A percentile compares a stretch with the other conserved stretches of the same genome.
Evolutionary conservation across 305 asterid species (phyloP).

Genomic region (Caryopteris hybrid): DNA sequence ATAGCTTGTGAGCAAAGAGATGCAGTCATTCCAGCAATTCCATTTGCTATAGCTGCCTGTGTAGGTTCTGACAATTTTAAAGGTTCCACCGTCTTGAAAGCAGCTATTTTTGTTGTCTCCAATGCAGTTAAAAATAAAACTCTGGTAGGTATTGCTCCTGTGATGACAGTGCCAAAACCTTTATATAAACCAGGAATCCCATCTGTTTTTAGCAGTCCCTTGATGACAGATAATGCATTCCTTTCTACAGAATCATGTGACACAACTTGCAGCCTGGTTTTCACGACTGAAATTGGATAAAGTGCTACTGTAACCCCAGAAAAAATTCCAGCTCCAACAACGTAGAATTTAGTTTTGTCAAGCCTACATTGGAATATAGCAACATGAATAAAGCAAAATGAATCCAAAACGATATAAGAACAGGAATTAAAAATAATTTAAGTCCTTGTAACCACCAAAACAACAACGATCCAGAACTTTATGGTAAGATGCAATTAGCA

Average conservation of each 20-base stretch:
- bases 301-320: slow-evolving; percentile 85
- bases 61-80: slow-evolving; percentile 79
- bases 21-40: slow-evolving; percentile 91
- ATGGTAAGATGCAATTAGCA: background rate
- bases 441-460: background rate
- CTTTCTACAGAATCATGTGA: slow-evolving; percentile 59
- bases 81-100: slow-evolving; percentile 71
- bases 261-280: slow-evolving; percentile 92
- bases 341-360: slow-evolving; percentile 76
- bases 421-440: background rate
- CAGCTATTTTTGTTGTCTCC: slow-evolving; percentile 83
- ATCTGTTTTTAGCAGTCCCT: slow-evolving; percentile 65
- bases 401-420: slow-evolving; percentile 12
- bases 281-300: slow-evolving; percentile 91
- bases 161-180: slow-evolving; percentile 94
- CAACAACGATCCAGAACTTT: background rate
- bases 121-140: slow-evolving; percentile 88
- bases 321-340: slow-evolving; percentile 95
- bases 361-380: slow-evolving; percentile 53
- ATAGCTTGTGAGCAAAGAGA: slow-evolving; percentile 88
- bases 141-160: slow-evolving; percentile 96
- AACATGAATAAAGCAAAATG: slow-evolving; percentile 6
- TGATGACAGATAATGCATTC: slow-evolving; percentile 69
- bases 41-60: slow-evolving; percentile 94
- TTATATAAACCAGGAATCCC: slow-evolving; percentile 87